phyloP scores from a whole-genome alignment of 805 yeast species.

The Ogataea pini region DNA sequence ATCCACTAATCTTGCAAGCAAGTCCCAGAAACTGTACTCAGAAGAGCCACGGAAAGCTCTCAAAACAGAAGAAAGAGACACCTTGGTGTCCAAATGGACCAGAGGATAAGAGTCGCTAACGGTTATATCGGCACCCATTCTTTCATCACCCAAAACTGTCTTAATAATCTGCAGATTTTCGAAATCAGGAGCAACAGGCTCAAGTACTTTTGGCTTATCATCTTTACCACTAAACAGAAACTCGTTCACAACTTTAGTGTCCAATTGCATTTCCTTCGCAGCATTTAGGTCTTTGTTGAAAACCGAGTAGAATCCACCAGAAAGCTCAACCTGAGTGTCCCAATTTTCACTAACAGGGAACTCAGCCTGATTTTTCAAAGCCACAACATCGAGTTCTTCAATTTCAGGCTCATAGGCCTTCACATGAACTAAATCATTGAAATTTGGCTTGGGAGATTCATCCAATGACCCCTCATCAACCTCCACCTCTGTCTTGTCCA shows the following conservation, averaged over 20 bases:
- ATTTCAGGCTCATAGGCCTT: conserved; percentile 72
- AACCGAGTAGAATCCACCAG: conserved; percentile 46
- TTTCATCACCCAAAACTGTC: conserved; percentile 18
- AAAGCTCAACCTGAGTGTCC: conserved; percentile 61
- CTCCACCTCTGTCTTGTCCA: conserved; percentile 8
- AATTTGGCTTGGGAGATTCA: conserved; percentile 12
- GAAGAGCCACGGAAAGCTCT: conserved; percentile 14
- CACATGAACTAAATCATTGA: conserved; percentile 50
- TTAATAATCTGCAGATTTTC: conserved; percentile 11
- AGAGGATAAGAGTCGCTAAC: conserved; percentile 39
- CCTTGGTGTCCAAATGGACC: conserved; percentile 31
- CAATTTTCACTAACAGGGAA: conserved; percentile 59
- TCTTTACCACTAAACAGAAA: conserved; percentile 22
- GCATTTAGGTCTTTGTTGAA: conserved; percentile 28
- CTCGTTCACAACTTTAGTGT: conserved; percentile 24
- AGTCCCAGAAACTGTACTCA: conserved; percentile 46
- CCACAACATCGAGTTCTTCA: conserved; percentile 46
- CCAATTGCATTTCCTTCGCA: conserved; percentile 16
- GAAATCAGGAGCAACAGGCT: conserved; percentile 9
- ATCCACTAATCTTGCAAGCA: conserved; percentile 67
- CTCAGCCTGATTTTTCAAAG: conserved; percentile 41
- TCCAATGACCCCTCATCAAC: conserved; percentile 8
- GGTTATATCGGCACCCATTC: neutral
- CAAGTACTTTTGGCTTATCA: conserved; percentile 13
- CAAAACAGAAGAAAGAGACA: conserved; percentile 36